phyloP scores from a whole-genome alignment of 2,329 filamentous ascomycete genomes.

The Pseudocercospora fijiensis region DNA sequence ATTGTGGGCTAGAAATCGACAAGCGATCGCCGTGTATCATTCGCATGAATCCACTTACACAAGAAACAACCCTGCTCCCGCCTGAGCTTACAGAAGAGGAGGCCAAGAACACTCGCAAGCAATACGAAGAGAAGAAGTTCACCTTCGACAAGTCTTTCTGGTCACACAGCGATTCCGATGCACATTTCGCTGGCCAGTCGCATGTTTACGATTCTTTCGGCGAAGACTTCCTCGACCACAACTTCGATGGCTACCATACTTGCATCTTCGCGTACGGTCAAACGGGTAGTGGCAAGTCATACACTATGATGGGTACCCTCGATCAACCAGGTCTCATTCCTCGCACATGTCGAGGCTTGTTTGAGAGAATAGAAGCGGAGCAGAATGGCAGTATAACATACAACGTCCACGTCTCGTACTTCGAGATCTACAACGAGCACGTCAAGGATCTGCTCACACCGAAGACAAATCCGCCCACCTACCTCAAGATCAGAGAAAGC shows the following conservation, averaged over 20 bases:
- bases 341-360: slow-evolving; percentile 91
- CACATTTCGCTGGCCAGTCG: slow-evolving; percentile 87
- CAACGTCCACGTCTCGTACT: slow-evolving; percentile 96
- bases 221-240: slow-evolving; percentile 97
- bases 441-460: slow-evolving; percentile 89
- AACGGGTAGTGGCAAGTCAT: slow-evolving; percentile 95
- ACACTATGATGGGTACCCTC: slow-evolving; percentile 91
- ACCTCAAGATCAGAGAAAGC: slow-evolving; percentile 95
- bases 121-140: slow-evolving; percentile 84
- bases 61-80: slow-evolving; percentile 76
- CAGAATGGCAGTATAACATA: slow-evolving; percentile 91
- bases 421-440: slow-evolving; percentile 99
- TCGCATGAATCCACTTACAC: slow-evolving; percentile 82
- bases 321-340: slow-evolving; percentile 90
- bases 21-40: slow-evolving; percentile 81
- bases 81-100: slow-evolving; percentile 48
- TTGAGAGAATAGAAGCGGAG: slow-evolving; percentile 83
- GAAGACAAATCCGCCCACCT: slow-evolving; percentile 75
- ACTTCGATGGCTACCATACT: slow-evolving; percentile 98
- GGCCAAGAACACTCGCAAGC: slow-evolving; percentile 62
- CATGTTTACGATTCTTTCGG: slow-evolving; percentile 92
- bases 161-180: slow-evolving; percentile 78
- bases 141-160: slow-evolving; percentile 98
- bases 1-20: slow-evolving; percentile 65
- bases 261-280: slow-evolving; percentile 99